These are phyloP conservation scores for Sugiyamaella chiloensis DNA, from an alignment of 805 yeast genomes.

Conservation along the genomic window DNA sequence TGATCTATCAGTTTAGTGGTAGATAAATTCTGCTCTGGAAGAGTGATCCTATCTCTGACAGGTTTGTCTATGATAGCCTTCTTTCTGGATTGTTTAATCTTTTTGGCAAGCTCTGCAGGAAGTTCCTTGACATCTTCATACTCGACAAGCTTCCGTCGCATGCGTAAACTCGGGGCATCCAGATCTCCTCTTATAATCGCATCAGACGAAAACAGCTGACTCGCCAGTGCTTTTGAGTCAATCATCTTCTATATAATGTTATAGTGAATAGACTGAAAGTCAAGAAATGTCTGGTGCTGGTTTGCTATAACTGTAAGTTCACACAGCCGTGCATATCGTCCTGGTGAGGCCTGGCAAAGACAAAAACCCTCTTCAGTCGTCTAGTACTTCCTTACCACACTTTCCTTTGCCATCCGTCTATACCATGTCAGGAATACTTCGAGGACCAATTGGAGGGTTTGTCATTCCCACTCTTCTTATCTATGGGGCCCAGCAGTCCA, in stretches of 20 bases:
- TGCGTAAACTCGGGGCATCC: neutral
- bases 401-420: neutral
- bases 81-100: constrained; percentile 15
- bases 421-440: constrained; percentile 16
- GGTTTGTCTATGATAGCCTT: constrained; percentile 14
- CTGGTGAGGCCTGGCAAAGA: too few species aligned
- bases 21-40: constrained; percentile 11
- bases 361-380: too few species aligned
- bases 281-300: too few species aligned
- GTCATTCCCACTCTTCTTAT: constrained; percentile 39
- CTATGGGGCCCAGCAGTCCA: constrained; percentile 62
- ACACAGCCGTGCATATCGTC: too few species aligned
- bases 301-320: too few species aligned
- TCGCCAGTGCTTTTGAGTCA: neutral
- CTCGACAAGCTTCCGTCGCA: constrained; percentile 21
- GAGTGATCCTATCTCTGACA: constrained; percentile 16
- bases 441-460: constrained; percentile 23
- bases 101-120: constrained; percentile 28
- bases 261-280: neutral
- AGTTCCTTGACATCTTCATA: constrained; percentile 23
- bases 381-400: too few species aligned
- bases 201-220: neutral
- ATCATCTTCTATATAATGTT: neutral
- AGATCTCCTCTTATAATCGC: neutral
- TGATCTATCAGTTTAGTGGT: neutral